Conservation (phyloP, 169 alveolate species). For the Amoebophrya sp. region DNA sequence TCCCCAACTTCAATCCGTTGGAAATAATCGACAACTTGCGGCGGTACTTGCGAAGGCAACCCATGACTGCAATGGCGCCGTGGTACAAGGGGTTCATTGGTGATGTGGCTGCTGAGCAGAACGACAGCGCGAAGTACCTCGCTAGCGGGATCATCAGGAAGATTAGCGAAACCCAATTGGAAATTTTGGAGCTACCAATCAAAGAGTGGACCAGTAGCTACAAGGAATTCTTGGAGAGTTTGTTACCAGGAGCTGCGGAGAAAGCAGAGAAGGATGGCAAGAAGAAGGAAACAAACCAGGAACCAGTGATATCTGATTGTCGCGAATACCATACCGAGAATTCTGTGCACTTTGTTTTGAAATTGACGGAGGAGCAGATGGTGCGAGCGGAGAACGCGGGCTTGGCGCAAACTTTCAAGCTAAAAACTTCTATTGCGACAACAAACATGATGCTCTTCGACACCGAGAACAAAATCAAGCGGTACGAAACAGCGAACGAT, state of each 20-base stretch:
- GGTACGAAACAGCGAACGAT: slow-evolving; percentile 78
- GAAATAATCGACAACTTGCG: slow-evolving; percentile 86
- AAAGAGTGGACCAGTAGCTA: background rate
- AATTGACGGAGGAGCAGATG: background rate
- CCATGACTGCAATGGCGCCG: background rate
- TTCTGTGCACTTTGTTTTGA: background rate
- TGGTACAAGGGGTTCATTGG: background rate
- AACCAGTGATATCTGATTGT: background rate
- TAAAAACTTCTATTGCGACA: slow-evolving; percentile 66
- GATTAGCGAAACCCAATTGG: background rate
- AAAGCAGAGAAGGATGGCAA: background rate
- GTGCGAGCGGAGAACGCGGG: background rate
- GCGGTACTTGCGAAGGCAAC: slow-evolving; percentile 25
- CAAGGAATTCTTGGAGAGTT: background rate
- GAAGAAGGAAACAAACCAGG: background rate
- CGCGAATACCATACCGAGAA: background rate
- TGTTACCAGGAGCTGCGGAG: background rate
- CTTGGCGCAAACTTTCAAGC: slow-evolving; percentile 80
- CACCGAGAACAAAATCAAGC: slow-evolving; percentile 72
- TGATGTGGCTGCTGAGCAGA: background rate
- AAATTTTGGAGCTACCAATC: background rate
- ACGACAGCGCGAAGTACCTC: background rate
- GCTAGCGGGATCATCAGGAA: background rate
- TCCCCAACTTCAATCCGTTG: slow-evolving; percentile 92
- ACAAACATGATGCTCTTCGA: slow-evolving; percentile 89